Percentiles rank a stretch among this genome's conserved stretches.
These are phyloP conservation scores for Fulvia fulva DNA, from an alignment of 2,329 filamentous ascomycete species.

Conservation along the genomic window DNA sequence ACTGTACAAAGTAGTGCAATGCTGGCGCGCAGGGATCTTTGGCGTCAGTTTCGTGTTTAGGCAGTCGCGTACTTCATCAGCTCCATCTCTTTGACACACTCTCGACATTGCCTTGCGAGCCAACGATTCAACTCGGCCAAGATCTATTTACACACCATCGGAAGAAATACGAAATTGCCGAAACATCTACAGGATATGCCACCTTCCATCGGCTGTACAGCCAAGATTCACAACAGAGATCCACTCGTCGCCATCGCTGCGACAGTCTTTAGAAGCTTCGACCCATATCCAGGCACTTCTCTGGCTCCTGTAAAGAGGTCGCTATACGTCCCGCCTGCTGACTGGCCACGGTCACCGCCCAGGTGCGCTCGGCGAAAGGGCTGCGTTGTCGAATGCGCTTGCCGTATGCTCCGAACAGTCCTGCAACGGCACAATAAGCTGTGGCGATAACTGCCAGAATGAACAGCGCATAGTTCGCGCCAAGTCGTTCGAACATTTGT, in stretches of 20 bases:
- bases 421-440: constrained; percentile 11
- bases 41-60: too few relatives aligned
- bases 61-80: too few relatives aligned
- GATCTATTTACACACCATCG: too few relatives aligned
- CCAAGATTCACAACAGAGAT: not conserved
- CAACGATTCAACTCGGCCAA: too few relatives aligned
- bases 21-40: too few relatives aligned
- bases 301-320: not conserved
- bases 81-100: too few relatives aligned
- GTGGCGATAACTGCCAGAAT: constrained; percentile 42
- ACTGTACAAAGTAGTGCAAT: too few relatives aligned
- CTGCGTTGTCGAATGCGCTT: constrained; percentile 9
- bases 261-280: not conserved
- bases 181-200: too few relatives aligned
- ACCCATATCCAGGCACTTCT: not conserved
- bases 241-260: not conserved
- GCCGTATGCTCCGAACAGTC: constrained; percentile 5
- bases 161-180: not conserved
- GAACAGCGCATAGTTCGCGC: constrained; percentile 39
- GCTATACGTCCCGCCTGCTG: constrained; percentile 6
- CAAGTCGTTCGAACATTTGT: constrained; percentile 40
- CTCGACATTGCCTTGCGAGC: too few relatives aligned
- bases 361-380: constrained; percentile 11
- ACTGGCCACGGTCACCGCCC: constrained; percentile 5
- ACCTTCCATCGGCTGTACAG: not conserved